A percentile compares a stretch with the other conserved stretches of the same genome.
phyloP scores from a whole-genome alignment of 306 rosid genomes.

The Crotalaria pallida region DNA sequence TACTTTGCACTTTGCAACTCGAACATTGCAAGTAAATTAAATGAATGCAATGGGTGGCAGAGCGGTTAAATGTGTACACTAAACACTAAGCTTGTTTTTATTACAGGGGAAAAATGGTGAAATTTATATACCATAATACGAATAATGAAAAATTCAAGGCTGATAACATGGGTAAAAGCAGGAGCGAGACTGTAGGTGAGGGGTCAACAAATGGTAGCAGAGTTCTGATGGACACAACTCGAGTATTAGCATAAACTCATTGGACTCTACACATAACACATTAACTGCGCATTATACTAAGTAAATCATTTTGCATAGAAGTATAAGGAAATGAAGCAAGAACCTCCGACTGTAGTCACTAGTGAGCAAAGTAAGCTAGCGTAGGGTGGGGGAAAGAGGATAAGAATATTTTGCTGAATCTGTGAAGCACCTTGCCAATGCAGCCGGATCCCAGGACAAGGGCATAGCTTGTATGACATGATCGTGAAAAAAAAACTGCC shows the following conservation, averaged over 20 bases:
- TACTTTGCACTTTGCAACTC: neutral
- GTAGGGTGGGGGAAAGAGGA: neutral
- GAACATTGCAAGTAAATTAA: neutral
- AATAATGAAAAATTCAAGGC: neutral
- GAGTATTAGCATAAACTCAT: neutral
- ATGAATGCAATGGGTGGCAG: neutral
- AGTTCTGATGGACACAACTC: neutral
- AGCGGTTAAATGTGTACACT: neutral
- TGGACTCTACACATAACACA: neutral
- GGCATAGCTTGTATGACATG: constrained; percentile 73
- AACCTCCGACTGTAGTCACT: neutral
- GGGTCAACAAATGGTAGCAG: neutral
- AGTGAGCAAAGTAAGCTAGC: neutral
- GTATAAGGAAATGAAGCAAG: neutral
- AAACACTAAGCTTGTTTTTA: neutral
- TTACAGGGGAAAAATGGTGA: neutral
- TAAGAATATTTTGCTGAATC: constrained; percentile 1
- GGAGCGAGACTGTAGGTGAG: neutral
- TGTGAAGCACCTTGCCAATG: constrained; percentile 57
- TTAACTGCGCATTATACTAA: neutral
- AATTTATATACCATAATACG: neutral
- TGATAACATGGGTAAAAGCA: neutral
- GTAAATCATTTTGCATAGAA: neutral
- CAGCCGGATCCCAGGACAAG: constrained; percentile 79
- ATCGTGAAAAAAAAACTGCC: constrained; percentile 54